These are phyloP conservation scores for Neoboletus subvelutipes DNA, from an alignment of 768 basidiomycete genomes.

Conservation along the genomic window DNA sequence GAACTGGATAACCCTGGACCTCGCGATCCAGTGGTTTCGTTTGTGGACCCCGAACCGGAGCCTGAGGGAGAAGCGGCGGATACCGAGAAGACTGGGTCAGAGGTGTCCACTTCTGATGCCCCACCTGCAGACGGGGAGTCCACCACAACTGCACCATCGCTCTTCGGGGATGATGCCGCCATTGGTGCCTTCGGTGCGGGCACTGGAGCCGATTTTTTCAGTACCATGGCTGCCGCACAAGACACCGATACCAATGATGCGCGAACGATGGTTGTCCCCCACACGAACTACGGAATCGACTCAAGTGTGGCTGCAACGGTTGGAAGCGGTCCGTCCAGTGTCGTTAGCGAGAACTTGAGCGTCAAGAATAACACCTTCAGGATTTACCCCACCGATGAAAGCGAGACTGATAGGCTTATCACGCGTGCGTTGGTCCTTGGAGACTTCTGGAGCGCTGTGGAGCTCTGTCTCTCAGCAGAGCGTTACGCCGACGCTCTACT, in stretches of 20 bases:
- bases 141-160: conserved; percentile 80
- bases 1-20: conserved; percentile 45
- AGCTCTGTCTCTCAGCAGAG: conserved; percentile 83
- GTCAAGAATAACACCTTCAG: conserved; percentile 82
- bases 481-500: conserved; percentile 94
- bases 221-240: conserved; percentile 60
- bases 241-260: conserved; percentile 37
- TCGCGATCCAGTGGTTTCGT: conserved; percentile 80
- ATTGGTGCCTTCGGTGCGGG: conserved; percentile 57
- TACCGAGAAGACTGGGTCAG: conserved; percentile 51
- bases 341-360: conserved; percentile 45
- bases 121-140: conserved; percentile 72
- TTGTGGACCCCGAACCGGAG: conserved; percentile 61
- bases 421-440: conserved; percentile 94
- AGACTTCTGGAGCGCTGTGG: conserved; percentile 92
- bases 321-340: conserved; percentile 86
- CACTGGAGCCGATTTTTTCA: conserved; percentile 83
- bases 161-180: conserved; percentile 78
- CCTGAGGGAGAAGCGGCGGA: conserved; percentile 28
- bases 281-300: conserved; percentile 75
- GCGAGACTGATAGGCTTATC: conserved; percentile 82
- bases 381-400: conserved; percentile 87
- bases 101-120: conserved; percentile 67
- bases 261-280: conserved; percentile 62
- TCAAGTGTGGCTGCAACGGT: conserved; percentile 94